Percentiles rank a stretch among this genome's conserved stretches.
Conservation (phyloP, 352 stramenopile species). For the Aphanomyces stellatus region DNA sequence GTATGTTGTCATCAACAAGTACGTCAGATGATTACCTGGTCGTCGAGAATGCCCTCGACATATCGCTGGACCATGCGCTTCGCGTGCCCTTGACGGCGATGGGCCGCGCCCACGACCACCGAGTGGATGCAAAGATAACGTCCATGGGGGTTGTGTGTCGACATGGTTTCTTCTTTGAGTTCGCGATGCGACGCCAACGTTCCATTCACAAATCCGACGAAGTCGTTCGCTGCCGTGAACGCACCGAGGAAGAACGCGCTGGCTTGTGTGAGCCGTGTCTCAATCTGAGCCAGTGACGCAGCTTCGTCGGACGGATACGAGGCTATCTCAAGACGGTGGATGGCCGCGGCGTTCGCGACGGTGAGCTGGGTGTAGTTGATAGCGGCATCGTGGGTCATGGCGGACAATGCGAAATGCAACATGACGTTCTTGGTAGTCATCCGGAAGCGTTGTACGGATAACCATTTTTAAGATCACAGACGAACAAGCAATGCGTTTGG, state of each 20-base stretch:
- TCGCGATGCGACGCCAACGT: slow-evolving; percentile 44
- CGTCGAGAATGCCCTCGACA: slow-evolving; percentile 33
- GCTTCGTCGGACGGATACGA: slow-evolving; percentile 83
- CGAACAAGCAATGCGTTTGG: too few relatives aligned
- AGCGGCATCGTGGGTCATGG: too few relatives aligned
- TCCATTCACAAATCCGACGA: slow-evolving; percentile 87
- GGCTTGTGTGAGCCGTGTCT: slow-evolving; percentile 77
- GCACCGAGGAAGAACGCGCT: slow-evolving; percentile 48
- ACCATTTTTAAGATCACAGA: too few relatives aligned
- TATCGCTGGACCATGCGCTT: slow-evolving; percentile 76
- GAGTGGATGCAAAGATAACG: slow-evolving; percentile 84
- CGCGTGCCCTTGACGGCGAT: slow-evolving; percentile 60
- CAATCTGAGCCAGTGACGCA: slow-evolving; percentile 60
- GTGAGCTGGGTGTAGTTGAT: too few relatives aligned
- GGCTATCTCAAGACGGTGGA: slow-evolving; percentile 33
- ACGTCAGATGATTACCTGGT: slow-evolving; percentile 14
- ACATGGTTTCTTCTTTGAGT: slow-evolving; percentile 66
- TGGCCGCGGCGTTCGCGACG: neutral
- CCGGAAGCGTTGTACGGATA: too few relatives aligned
- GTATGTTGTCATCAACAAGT: neutral
- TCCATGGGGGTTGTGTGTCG: slow-evolving; percentile 58
- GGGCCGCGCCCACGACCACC: slow-evolving; percentile 63
- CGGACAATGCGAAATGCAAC: too few relatives aligned
- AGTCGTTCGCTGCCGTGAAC: slow-evolving; percentile 21
- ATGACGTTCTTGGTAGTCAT: too few relatives aligned